A percentile compares a stretch with the other conserved stretches of the same genome.
Conservation (phyloP, 768 basidiomycete genomes). For the Leccinum arenicola region DNA sequence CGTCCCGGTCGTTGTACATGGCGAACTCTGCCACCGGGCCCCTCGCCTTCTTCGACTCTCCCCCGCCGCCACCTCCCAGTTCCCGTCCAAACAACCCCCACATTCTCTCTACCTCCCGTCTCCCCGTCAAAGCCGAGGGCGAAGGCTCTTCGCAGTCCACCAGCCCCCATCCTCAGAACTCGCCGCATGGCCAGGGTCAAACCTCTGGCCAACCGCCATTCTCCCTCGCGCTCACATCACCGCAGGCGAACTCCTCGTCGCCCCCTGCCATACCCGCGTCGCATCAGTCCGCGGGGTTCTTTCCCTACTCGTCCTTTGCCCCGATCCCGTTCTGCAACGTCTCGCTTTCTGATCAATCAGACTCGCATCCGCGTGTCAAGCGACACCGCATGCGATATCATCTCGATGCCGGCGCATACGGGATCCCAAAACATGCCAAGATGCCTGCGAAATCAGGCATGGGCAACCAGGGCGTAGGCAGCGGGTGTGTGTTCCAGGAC, state of each 20-base stretch:
- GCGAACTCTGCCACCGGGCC: slow-evolving; percentile 29
- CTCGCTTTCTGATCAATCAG: slow-evolving; percentile 24
- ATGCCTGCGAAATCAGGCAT: slow-evolving; percentile 30
- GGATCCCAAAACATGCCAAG: slow-evolving; percentile 64
- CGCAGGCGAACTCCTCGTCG: slow-evolving; percentile 35
- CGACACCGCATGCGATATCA: slow-evolving; percentile 39
- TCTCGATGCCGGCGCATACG: slow-evolving; percentile 80
- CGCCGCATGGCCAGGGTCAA: slow-evolving; percentile 36
- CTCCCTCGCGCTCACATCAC: slow-evolving; percentile 44
- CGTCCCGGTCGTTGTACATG: slow-evolving; percentile 44
- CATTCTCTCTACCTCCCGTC: slow-evolving; percentile 39
- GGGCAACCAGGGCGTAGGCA: slow-evolving; percentile 11
- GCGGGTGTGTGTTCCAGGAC: slow-evolving; percentile 30
- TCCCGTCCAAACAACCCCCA: slow-evolving; percentile 41
- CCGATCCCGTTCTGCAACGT: slow-evolving; percentile 29
- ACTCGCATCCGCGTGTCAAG: slow-evolving; percentile 31
- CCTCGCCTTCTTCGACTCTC: slow-evolving; percentile 40
- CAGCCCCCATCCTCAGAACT: slow-evolving; percentile 29
- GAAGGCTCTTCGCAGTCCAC: slow-evolving; percentile 39
- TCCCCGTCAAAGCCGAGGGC: slow-evolving; percentile 45
- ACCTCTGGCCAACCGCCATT: slow-evolving; percentile 34
- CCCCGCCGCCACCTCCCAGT: slow-evolving; percentile 38
- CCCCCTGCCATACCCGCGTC: slow-evolving; percentile 28
- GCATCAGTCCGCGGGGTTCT: slow-evolving; percentile 32
- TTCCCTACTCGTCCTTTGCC: slow-evolving; percentile 36